A percentile compares a stretch with the other conserved stretches of the same genome.
Conservation (phyloP, 495 filamentous ascomycete species). For the Pseudevernia furfuracea region DNA sequence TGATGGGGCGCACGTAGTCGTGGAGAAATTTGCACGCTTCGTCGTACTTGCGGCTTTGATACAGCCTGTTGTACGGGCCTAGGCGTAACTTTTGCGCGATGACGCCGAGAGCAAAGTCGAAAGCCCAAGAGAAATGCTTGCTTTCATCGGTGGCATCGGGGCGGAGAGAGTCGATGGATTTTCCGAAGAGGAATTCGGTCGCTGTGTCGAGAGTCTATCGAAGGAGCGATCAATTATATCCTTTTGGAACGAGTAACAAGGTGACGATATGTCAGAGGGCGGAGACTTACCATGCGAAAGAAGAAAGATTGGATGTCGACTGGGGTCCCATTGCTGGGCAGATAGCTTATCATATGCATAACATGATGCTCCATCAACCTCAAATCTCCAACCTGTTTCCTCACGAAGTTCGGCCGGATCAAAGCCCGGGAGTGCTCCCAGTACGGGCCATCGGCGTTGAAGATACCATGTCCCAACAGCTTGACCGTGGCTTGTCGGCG, state of each 20-base stretch:
- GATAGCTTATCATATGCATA: conserved; percentile 22
- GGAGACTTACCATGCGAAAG: conserved; percentile 34
- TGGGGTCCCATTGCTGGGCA: conserved; percentile 39
- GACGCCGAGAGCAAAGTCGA: conserved; percentile 25
- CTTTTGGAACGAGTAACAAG: neutral
- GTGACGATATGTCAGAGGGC: neutral
- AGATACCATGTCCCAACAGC: conserved; percentile 37
- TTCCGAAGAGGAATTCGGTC: conserved; percentile 60
- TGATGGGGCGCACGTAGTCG: conserved; percentile 15
- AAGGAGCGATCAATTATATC: conserved; percentile 20
- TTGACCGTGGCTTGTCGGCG: conserved; percentile 18
- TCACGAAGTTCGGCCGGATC: conserved; percentile 36
- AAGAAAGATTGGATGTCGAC: conserved; percentile 59
- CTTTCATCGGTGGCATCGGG: conserved; percentile 8
- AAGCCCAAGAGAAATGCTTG: conserved; percentile 36
- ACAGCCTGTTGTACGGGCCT: neutral
- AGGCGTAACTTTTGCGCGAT: conserved; percentile 6
- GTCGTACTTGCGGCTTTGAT: neutral
- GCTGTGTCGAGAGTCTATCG: conserved; percentile 54
- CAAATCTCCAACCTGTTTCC: conserved; percentile 30
- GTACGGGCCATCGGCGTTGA: conserved; percentile 33
- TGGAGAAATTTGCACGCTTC: conserved; percentile 3
- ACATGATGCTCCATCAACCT: conserved; percentile 27
- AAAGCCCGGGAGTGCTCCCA: conserved; percentile 38
- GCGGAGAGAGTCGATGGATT: conserved; percentile 35